phyloP scores from a whole-genome alignment of 192 early-diverging fungal species.

The Diversispora epigaea region DNA sequence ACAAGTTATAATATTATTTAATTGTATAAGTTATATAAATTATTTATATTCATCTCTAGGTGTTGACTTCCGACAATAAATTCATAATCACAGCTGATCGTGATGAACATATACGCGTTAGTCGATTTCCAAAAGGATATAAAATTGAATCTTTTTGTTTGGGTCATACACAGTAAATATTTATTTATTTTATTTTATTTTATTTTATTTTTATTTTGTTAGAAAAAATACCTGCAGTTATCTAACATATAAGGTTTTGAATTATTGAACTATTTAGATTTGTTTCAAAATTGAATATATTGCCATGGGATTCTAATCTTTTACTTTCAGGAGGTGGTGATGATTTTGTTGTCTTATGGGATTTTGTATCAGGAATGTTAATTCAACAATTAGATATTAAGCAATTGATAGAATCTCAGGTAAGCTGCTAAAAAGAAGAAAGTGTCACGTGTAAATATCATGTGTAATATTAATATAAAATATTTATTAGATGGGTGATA shows the following conservation, averaged over 20 bases:
- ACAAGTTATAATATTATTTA: neutral
- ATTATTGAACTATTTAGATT: conserved; percentile 49
- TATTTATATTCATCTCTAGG: conserved; percentile 36
- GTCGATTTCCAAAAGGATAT: conserved; percentile 83
- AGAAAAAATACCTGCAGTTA: neutral
- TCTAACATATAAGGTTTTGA: neutral
- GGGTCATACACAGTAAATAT: conserved; percentile 80
- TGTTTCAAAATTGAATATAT: conserved; percentile 64
- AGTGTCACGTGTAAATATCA: neutral
- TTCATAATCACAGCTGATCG: conserved; percentile 90
- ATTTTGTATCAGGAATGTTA: conserved; percentile 59
- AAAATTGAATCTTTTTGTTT: conserved; percentile 88
- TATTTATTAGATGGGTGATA: neutral
- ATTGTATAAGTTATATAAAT: neutral
- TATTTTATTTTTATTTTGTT: neutral
- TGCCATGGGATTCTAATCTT: conserved; percentile 51
- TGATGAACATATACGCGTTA: conserved; percentile 98
- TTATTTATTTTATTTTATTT: neutral
- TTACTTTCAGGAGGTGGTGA: conserved; percentile 88
- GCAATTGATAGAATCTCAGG: conserved; percentile 18
- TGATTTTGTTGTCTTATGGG: conserved; percentile 75
- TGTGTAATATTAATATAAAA: neutral
- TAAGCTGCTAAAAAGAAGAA: neutral
- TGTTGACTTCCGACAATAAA: conserved; percentile 60
- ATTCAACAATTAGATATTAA: conserved; percentile 67